Evolutionary conservation across 2,329 filamentous ascomycete genomes (phyloP).

Genomic region (Chaetomiaceae sp.): DNA sequence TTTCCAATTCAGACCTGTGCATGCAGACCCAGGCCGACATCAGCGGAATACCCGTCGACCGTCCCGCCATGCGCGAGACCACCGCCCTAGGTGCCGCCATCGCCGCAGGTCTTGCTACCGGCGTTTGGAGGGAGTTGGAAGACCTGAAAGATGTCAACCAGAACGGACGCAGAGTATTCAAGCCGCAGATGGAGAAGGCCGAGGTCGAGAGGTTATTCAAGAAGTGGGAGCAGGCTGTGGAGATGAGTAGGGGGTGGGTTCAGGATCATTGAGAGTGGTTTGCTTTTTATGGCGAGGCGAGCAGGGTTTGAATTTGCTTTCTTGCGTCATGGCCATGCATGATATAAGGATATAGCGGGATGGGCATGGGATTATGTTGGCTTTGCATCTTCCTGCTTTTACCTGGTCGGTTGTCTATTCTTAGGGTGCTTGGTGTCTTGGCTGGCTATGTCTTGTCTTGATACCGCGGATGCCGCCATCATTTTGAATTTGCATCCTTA

Average conservation of each 20-base stretch:
- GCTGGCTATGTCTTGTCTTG: not conserved
- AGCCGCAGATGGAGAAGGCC: constrained; percentile 54
- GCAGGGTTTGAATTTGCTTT: not conserved
- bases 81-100: constrained; percentile 86
- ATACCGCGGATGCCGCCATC: not conserved
- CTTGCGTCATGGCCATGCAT: constrained; percentile 1
- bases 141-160: constrained; percentile 71
- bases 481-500: not conserved
- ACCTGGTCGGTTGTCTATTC: not conserved
- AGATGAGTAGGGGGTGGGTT: constrained; percentile 56
- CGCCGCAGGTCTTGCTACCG: constrained; percentile 78
- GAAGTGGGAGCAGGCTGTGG: constrained; percentile 54
- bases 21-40: constrained; percentile 92
- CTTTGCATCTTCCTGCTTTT: not conserved
- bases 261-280: constrained; percentile 27
- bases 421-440: not conserved
- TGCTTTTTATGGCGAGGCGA: not conserved
- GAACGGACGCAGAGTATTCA: constrained; percentile 64
- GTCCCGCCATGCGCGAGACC: constrained; percentile 85
- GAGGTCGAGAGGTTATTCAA: constrained; percentile 43
- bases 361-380: not conserved
- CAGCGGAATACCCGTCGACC: constrained; percentile 74
- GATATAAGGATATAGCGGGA: constrained; percentile 1
- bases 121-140: constrained; percentile 70
- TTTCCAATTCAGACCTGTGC: constrained; percentile 82